Evolutionary conservation across 306 rosid species (phyloP), one percentile per base, ranked within the genome.

Genomic region (Trifolium pratense): DNA sequence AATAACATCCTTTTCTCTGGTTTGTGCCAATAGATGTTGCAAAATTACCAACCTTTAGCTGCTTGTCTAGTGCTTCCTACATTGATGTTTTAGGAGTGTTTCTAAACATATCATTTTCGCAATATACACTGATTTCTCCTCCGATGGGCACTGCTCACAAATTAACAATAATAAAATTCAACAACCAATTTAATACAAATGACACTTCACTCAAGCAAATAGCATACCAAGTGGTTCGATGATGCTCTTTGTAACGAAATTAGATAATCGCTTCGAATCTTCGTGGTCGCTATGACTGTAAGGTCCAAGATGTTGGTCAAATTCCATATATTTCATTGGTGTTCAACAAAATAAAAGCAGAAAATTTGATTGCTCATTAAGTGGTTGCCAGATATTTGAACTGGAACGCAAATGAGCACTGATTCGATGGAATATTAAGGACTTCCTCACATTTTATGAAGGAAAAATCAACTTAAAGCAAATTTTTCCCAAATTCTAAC

Each of bases 271-370:
- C 61, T 85, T 93, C 98, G 96, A 92, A 39, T 86, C 87, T 62
- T 81, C 91, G 75, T 82, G 73, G 51, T 73, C 88, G 72, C 73
- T 82, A 40, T 89, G 86, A 86, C 87, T 86, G 85, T 89, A 90
- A 37, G 98, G 97, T 79, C 98, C 91, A 40, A 92, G 96, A 36
- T 88, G 85, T 74, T 80, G 83, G 89, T 93, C 98, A 81, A 93
- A 91, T 85, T 91, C 97, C 89, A 88, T 66, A 66, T 59, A n/a
- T n/a, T n/a, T n/a, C 21, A 9, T 63, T 64, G 52, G 59, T 25
- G 42, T 26, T 32, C 57, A 71, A 23, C 9, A 5, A 57, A 79
- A 80, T 10, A 45, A 20, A 37, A 40, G 36, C 20, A 69, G 10
- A 53, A 69, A 75, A 74, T 0, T 17, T 11, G 46, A 25, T 68